phyloP scores from a whole-genome alignment of 2,329 filamentous ascomycete species.

The Aspergillus chevalieri region DNA sequence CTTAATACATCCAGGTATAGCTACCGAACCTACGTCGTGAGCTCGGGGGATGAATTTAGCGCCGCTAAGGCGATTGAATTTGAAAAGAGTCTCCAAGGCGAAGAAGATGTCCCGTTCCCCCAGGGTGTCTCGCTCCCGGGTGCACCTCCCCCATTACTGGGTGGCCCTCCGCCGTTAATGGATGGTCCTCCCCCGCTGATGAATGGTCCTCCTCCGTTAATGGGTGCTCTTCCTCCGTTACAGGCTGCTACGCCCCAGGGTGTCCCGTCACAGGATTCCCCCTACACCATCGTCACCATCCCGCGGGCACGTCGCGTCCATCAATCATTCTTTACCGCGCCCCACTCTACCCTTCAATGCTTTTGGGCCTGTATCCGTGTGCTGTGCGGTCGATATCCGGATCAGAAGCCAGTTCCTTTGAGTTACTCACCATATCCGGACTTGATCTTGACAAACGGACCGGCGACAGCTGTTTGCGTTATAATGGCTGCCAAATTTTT shows the following conservation, averaged over 20 bases:
- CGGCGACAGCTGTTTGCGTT: conserved; percentile 78
- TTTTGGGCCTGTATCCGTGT: conserved; percentile 57
- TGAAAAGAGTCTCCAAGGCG: conserved; percentile 39
- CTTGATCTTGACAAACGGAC: conserved; percentile 79
- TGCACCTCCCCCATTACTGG: too few species aligned
- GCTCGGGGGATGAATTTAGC: conserved; percentile 69
- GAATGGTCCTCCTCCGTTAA: too few species aligned
- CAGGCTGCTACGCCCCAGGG: too few species aligned
- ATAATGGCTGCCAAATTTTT: conserved; percentile 52
- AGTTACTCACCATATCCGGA: conserved; percentile 53
- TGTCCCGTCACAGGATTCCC: conserved; percentile 13
- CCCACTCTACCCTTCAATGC: conserved; percentile 61
- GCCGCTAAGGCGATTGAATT: conserved; percentile 59
- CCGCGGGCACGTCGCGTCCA: conserved; percentile 75
- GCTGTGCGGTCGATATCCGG: conserved; percentile 39
- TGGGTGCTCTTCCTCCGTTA: too few species aligned
- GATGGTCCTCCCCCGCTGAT: too few species aligned
- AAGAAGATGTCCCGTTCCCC: not conserved
- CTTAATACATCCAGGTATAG: conserved; percentile 43
- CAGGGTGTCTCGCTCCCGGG: too few species aligned
- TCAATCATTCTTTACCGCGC: conserved; percentile 69
- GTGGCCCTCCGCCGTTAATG: too few species aligned
- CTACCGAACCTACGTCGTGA: conserved; percentile 76
- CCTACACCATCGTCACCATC: conserved; percentile 61
- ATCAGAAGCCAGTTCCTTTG: conserved; percentile 21